Percentiles rank a stretch among this genome's conserved stretches.
Evolutionary conservation across 371 early-diverging fungal species (phyloP).

Genomic region (Lichtheimia hyalospora): DNA sequence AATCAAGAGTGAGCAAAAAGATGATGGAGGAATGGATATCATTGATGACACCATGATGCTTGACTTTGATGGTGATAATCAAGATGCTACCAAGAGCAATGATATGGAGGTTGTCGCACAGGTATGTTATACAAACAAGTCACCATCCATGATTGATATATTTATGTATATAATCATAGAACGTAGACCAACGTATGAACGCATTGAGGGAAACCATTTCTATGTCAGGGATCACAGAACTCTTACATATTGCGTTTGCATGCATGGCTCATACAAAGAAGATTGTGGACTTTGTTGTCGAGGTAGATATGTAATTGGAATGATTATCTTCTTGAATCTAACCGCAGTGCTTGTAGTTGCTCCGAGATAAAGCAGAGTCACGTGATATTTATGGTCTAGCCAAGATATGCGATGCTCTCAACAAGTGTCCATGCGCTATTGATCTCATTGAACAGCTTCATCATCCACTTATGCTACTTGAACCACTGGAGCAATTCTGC

Average conservation of each 20-base stretch:
- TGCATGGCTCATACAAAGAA: slow-evolving; percentile 34
- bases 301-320: slow-evolving; percentile 10
- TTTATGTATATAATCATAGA: slow-evolving; percentile 18
- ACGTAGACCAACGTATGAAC: slow-evolving; percentile 33
- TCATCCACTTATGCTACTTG: slow-evolving; percentile 28
- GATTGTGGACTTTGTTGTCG: slow-evolving; percentile 34
- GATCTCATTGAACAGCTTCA: slow-evolving; percentile 49
- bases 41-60: slow-evolving; percentile 1
- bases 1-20: slow-evolving; percentile 5
- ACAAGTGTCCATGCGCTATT: slow-evolving; percentile 29
- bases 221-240: slow-evolving; percentile 19
- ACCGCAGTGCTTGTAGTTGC: slow-evolving; percentile 5
- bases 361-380: slow-evolving; percentile 23
- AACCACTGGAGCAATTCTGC: slow-evolving; percentile 36
- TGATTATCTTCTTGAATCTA: background rate
- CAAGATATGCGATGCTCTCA: slow-evolving; percentile 35
- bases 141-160: background rate
- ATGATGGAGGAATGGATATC: slow-evolving; percentile 8
- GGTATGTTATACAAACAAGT: slow-evolving; percentile 5
- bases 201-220: slow-evolving; percentile 20
- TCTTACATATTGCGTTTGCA: slow-evolving; percentile 39
- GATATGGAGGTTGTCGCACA: slow-evolving; percentile 4
- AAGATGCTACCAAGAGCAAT: background rate
- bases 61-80: slow-evolving; percentile 7
- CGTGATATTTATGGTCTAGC: slow-evolving; percentile 30